Conservation (phyloP, 495 filamentous ascomycete species). For the Choiromyces venosus region DNA sequence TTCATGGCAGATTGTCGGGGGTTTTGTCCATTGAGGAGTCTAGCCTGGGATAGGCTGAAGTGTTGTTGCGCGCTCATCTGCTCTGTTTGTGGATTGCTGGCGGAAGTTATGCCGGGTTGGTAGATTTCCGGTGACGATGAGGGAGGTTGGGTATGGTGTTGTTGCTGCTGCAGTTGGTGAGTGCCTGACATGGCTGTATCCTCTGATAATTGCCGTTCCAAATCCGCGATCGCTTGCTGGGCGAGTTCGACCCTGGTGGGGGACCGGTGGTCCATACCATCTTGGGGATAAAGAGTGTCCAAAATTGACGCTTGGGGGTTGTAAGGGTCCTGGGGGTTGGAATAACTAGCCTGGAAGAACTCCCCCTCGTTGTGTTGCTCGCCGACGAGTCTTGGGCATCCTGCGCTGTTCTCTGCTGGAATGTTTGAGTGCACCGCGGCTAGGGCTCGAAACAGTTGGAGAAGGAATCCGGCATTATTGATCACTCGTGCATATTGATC, state of each 20-base stretch:
- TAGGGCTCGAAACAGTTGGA: neutral
- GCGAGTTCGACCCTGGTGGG: neutral
- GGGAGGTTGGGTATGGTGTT: neutral
- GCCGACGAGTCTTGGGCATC: neutral
- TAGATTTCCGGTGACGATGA: neutral
- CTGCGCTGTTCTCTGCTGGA: neutral
- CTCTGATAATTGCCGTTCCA: neutral
- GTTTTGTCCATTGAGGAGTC: neutral
- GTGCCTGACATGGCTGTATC: neutral
- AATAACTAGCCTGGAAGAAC: neutral
- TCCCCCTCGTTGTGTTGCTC: neutral
- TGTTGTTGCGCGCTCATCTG: neutral
- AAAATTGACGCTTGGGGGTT: neutral
- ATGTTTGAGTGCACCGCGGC: neutral
- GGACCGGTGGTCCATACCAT: neutral
- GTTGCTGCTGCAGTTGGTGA: neutral
- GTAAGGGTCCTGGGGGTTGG: neutral
- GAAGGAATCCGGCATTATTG: neutral
- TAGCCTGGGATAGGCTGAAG: neutral
- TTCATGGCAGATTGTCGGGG: neutral
- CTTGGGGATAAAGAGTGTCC: neutral
- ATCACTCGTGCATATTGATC: neutral
- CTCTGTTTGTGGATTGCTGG: neutral
- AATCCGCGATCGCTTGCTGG: neutral
- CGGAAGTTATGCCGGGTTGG: neutral